Percentiles rank a stretch among this genome's conserved stretches.
phyloP scores from a whole-genome alignment of 306 rosid species.

The Cyamopsis tetragonoloba region DNA sequence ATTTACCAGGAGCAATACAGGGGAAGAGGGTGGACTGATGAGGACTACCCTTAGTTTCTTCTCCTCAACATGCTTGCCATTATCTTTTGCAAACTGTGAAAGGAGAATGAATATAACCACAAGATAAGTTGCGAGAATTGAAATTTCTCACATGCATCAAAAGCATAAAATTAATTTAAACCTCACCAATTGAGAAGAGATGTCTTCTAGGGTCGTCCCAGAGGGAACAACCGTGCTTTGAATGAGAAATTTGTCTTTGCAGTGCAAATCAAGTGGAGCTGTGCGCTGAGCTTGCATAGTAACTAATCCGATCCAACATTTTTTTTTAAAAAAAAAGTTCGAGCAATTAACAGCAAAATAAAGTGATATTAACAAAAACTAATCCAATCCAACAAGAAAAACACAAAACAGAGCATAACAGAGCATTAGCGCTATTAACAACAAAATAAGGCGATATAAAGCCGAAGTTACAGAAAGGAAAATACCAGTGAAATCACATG shows the following conservation, averaged over 20 bases:
- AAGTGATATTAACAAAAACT: too few relatives aligned
- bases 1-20: slow-evolving; percentile 44
- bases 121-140: not conserved
- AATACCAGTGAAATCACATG: slow-evolving; percentile 66
- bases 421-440: not conserved
- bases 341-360: too few relatives aligned
- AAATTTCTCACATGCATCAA: too few relatives aligned
- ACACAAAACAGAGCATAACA: not conserved
- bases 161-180: not conserved
- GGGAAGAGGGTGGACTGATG: slow-evolving; percentile 46
- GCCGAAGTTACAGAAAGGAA: not conserved
- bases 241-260: slow-evolving; percentile 85
- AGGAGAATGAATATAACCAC: not conserved
- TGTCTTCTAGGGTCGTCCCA: slow-evolving; percentile 54
- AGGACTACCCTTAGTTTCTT: slow-evolving; percentile 67
- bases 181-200: slow-evolving; percentile 45
- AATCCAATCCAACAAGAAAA: too few relatives aligned
- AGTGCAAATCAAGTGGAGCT: slow-evolving; percentile 52
- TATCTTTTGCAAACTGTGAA: slow-evolving; percentile 59
- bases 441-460: not conserved
- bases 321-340: too few relatives aligned
- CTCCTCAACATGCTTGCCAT: slow-evolving; percentile 54
- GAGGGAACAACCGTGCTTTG: slow-evolving; percentile 54
- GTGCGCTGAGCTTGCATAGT: slow-evolving; percentile 75
- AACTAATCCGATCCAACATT: too few relatives aligned